Conservation (phyloP, 75 land plant species). For the Sequoia sempervirens region DNA sequence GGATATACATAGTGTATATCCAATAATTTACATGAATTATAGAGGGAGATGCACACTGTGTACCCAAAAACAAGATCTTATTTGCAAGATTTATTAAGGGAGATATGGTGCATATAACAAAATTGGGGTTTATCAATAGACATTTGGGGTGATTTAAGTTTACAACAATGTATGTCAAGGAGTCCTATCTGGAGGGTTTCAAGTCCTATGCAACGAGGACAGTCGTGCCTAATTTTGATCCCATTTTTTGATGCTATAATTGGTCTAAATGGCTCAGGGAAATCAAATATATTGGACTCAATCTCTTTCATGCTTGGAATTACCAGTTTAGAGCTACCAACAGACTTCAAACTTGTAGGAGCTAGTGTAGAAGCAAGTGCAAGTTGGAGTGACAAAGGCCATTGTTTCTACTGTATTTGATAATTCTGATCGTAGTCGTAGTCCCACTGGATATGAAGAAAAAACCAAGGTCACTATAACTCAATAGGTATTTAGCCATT, state of each 20-base stretch:
- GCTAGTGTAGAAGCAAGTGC: slow-evolving; percentile 99
- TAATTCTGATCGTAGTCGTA: slow-evolving; percentile 39
- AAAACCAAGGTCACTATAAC: slow-evolving; percentile 83
- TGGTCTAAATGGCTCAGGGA: slow-evolving; percentile 3
- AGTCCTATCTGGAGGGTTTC: slow-evolving; percentile 92
- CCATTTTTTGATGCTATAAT: slow-evolving; percentile 96
- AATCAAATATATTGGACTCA: no score
- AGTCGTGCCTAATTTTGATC: slow-evolving; percentile 88
- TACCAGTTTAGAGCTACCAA: slow-evolving; percentile 60
- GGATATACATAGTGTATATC: no score
- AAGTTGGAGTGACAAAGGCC: slow-evolving; percentile 97
- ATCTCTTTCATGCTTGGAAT: no score
- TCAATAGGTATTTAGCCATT: slow-evolving; percentile 52
- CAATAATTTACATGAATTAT: no score
- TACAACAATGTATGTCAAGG: slow-evolving; percentile 71
- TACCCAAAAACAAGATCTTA: no score
- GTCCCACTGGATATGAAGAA: slow-evolving; percentile 96
- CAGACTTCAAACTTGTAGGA: slow-evolving; percentile 93
- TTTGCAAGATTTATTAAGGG: no score
- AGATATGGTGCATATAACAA: no score
- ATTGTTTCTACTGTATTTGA: slow-evolving; percentile 59
- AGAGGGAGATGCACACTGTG: no score
- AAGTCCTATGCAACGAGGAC: slow-evolving; percentile 96
- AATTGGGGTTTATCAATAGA: no score
- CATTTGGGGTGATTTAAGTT: no score